Evolutionary conservation across 129 eudicot genomes (phyloP), one percentile per base, ranked within the genome.

Genomic region (Chrysanthemum seticuspe): DNA sequence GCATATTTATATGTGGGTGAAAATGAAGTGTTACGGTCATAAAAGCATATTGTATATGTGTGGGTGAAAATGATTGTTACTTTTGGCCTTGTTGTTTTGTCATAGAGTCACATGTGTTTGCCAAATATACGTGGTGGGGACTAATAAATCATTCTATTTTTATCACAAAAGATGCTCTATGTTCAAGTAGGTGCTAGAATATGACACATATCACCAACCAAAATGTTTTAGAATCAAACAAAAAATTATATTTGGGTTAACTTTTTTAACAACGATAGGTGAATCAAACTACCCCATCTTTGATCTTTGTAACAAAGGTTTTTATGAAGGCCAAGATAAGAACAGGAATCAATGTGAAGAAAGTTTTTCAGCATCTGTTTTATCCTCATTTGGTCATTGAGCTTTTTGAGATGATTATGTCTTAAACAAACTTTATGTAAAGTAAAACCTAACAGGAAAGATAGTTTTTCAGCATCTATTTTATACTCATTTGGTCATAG

Each of bases 121-220:
- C 16, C 48, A 59, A 47, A 13, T 51, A 45, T 14, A 61, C 25
- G 48, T 14, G 29, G 76, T 72, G 57, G n/a, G 65, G 66, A 71
- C 47, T 40, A 40, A 40, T 36, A 40, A 40, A 40, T 2, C 10
- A 6, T 40, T 61, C 23, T 72, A 14, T 10, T 47, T 59, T 14
- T 72, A 21, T 34, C 29, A 3, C 23, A 44, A 57, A 36, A 11
- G 56, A 34, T 57, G 3, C 4, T 54, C 18, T 56, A 18, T 70
- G 54, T 55, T n/a, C 62, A 70, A 34, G 75, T 70, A 13, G 73
- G 62, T 69, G 62, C 29, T 6, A 15, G 62, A 40, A 40, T 40
- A 40, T 7, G 47, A 40, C 47, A 7, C 47, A 40, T 13, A 52
- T 52, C 57, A 52, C 57, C 11, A 13, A 52, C 13, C 57, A 13